These are phyloP conservation scores for Globisporangium paroecandrum DNA, from an alignment of 352 stramenopile genomes.

Conservation along the genomic window DNA sequence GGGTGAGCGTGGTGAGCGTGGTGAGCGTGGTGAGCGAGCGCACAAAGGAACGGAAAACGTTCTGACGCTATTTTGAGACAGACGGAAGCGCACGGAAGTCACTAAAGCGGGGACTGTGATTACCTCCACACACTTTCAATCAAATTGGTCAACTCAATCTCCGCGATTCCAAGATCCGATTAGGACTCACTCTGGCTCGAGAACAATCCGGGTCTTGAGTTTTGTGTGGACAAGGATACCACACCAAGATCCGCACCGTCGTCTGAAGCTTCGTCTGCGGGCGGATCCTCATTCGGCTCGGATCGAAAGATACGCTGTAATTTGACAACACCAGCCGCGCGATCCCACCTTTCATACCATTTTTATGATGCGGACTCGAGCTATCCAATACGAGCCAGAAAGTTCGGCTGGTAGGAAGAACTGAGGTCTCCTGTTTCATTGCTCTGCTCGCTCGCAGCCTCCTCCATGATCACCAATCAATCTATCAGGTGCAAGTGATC, in stretches of 20 bases:
- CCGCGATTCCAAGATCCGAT: no score
- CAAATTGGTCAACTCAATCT: background rate
- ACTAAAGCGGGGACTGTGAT: background rate
- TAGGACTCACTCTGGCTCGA: no score
- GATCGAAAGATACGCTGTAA: background rate
- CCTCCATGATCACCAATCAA: no score
- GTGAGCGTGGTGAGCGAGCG: background rate
- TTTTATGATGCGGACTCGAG: background rate
- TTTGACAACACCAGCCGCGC: no score
- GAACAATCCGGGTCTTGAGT: background rate
- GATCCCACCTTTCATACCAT: background rate
- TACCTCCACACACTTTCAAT: background rate
- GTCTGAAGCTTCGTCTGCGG: background rate
- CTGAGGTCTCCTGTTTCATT: no score
- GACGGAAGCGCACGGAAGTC: background rate
- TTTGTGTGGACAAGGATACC: background rate
- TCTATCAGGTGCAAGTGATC: no score
- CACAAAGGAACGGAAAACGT: background rate
- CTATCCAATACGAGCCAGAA: no score
- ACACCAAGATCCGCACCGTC: background rate
- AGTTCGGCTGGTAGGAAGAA: no score
- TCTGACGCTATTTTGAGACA: conserved; percentile 3
- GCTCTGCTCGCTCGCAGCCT: no score
- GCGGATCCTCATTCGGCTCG: background rate
- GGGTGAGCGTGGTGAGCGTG: background rate